Evolutionary conservation across 495 filamentous ascomycete genomes (phyloP).

Genomic region (Penicillium arizonense): DNA sequence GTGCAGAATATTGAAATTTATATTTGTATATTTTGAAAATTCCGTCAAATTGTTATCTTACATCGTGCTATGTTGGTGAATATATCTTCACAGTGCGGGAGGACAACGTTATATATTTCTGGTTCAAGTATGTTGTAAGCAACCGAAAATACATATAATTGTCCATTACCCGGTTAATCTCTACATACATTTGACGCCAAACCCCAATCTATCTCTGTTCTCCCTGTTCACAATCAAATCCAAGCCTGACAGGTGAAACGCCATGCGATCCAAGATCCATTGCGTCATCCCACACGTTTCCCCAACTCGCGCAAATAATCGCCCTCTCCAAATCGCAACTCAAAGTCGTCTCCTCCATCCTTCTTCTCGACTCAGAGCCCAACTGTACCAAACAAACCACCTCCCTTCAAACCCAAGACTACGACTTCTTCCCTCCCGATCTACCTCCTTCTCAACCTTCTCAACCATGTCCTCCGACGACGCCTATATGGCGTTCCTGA

Average conservation of each 20-base stretch:
- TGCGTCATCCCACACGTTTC: constrained; percentile 41
- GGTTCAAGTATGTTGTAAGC: no score
- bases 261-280: constrained; percentile 26
- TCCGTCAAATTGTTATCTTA: no score
- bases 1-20: no score
- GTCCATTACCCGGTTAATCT: no score
- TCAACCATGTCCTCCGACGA: constrained; percentile 71
- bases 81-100: no score
- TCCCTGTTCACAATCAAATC: no score
- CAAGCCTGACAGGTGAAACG: not conserved
- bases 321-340: not conserved
- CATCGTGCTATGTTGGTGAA: no score
- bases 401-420: constrained; percentile 14
- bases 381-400: not conserved
- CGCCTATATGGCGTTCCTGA: constrained; percentile 75
- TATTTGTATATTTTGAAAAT: no score
- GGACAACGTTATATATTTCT: no score
- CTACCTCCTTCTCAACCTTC: constrained; percentile 21
- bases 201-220: no score
- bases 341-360: not conserved
- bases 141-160: no score
- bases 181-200: no score
- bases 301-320: constrained; percentile 15
- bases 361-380: not conserved
- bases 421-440: not conserved